These are phyloP conservation scores for Vitis hybrid DNA, from an alignment of 177 flowering plant genomes.

Conservation along the genomic window DNA sequence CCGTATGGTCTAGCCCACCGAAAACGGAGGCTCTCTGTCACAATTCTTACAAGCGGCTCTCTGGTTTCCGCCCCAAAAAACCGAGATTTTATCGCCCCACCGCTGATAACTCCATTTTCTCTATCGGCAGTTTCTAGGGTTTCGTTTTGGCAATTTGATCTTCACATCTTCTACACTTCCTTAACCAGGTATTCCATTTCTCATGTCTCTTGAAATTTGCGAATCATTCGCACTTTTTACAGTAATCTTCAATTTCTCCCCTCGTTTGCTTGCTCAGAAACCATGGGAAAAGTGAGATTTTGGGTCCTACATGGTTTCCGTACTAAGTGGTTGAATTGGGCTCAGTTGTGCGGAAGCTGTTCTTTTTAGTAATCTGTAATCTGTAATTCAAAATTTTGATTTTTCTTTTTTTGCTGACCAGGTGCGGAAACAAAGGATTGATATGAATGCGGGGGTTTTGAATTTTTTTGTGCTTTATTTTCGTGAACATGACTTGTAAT, in stretches of 20 bases:
- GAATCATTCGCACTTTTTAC: not conserved
- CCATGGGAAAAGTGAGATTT: not conserved
- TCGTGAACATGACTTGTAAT: not conserved
- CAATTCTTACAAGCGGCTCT: too few relatives aligned
- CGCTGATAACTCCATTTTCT: not conserved
- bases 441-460: not conserved
- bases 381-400: not conserved
- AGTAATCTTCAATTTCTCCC: not conserved
- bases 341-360: not conserved
- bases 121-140: constrained; percentile 7
- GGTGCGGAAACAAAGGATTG: not conserved
- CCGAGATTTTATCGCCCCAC: constrained; percentile 21
- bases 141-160: not conserved
- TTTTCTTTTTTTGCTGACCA: not conserved
- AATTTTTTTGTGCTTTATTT: not conserved
- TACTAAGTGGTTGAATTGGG: not conserved
- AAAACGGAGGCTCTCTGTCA: too few relatives aligned
- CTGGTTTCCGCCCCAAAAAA: not conserved
- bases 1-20: too few relatives aligned
- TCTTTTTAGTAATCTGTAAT: not conserved
- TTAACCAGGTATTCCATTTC: constrained; percentile 10
- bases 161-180: not conserved
- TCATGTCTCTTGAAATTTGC: not conserved
- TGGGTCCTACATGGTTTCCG: not conserved
- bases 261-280: not conserved